Conservation (phyloP, 2,329 filamentous ascomycete genomes). For the Westerdykella ornata region DNA sequence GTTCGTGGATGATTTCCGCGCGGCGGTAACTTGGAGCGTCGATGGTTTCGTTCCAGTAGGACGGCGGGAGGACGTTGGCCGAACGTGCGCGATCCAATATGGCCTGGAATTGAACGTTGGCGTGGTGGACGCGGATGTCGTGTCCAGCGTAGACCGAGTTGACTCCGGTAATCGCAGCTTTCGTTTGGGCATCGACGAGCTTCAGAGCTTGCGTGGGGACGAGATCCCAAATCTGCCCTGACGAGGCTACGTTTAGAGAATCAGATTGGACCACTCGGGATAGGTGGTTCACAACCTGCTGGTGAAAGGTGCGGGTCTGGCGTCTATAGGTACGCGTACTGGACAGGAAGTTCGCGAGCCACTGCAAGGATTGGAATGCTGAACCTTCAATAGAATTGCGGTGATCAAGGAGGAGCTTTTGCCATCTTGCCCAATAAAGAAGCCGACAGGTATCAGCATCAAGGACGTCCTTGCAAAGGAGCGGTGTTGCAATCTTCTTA, state of each 20-base stretch:
- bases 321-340: not conserved
- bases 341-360: not conserved
- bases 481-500: not conserved
- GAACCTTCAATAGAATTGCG: not conserved
- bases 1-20: slow-evolving; percentile 24
- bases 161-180: too few relatives aligned
- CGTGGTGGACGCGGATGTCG: too few relatives aligned
- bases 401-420: not conserved
- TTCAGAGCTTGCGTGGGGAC: not conserved
- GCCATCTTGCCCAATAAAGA: not conserved
- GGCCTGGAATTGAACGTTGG: slow-evolving; percentile 15
- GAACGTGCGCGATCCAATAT: slow-evolving; percentile 20
- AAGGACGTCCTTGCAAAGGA: not conserved
- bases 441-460: not conserved
- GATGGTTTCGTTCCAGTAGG: slow-evolving; percentile 11
- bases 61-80: slow-evolving; percentile 19
- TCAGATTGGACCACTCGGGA: not conserved
- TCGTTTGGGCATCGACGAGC: not conserved
- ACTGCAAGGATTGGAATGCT: not conserved
- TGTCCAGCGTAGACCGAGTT: too few relatives aligned
- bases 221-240: not conserved
- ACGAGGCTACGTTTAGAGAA: not conserved
- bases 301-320: not conserved
- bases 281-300: not conserved
- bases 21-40: slow-evolving; percentile 13